Conservation (phyloP, 768 basidiomycete species). For the Agrocybe pediades region DNA sequence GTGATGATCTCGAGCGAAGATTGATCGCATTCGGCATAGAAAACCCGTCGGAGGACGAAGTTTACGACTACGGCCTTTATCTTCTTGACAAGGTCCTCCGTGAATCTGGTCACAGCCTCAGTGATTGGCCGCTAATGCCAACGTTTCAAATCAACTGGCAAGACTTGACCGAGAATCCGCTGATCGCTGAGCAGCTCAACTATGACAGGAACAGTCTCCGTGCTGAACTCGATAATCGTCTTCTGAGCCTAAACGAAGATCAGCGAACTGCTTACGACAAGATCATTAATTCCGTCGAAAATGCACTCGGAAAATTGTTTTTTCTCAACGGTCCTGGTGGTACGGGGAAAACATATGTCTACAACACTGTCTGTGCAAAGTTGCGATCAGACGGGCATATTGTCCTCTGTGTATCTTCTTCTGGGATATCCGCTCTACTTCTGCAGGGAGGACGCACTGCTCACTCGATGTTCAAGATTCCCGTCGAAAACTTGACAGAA, state of each 20-base stretch:
- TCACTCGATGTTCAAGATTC: conserved; percentile 50
- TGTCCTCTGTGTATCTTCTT: conserved; percentile 51
- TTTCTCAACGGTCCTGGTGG: conserved; percentile 48
- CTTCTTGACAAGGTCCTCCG: conserved; percentile 27
- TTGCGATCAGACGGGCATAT: conserved; percentile 29
- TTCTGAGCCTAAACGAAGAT: conserved; percentile 24
- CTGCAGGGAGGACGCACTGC: conserved; percentile 23
- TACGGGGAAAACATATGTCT: conserved; percentile 48
- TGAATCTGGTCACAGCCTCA: conserved; percentile 23
- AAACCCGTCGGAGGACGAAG: conserved; percentile 28
- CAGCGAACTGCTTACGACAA: conserved; percentile 22
- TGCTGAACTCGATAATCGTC: background rate
- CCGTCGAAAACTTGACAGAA: conserved; percentile 29
- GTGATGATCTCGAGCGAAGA: conserved; percentile 37
- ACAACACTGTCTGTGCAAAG: conserved; percentile 33
- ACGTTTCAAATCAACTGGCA: conserved; percentile 27
- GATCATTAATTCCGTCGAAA: background rate
- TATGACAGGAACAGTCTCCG: conserved; percentile 22
- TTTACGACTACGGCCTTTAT: conserved; percentile 43
- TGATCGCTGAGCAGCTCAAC: conserved; percentile 33
- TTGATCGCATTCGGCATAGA: conserved; percentile 17
- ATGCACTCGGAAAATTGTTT: conserved; percentile 23
- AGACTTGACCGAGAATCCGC: conserved; percentile 17
- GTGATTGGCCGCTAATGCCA: conserved; percentile 34
- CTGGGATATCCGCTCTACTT: conserved; percentile 49